Base-by-base conservation (phyloP, 2,329 filamentous ascomycete genomes). In the Colletotrichum zoysiae region DNA sequence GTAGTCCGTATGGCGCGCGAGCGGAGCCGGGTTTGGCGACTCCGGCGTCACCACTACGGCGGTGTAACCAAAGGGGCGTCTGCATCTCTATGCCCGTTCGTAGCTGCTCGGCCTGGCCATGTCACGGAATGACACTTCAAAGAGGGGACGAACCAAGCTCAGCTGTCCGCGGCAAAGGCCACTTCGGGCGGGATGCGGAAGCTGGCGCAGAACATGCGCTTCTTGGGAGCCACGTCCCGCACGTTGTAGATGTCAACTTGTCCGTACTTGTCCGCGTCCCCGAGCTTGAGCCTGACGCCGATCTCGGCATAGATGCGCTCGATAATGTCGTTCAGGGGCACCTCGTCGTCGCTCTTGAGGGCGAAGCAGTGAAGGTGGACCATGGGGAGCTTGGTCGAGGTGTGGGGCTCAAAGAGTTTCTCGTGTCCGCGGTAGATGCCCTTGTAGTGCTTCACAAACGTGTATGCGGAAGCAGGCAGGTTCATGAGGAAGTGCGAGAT, bases 401-500 rank as follows among this genome's bases (percentile, higher is more conserved):
- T 92, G 70, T 88, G 81, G 1, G 91, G 89, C 38, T 82, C 78
- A 76, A 95, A 95, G 1, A 94, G 85, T 1, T 81, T 74, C 79
- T 95, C 90, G 33, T 89, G 86, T 3, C 90, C 90, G n/a, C 88
- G 83, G 79, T 98, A 98, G 20, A 97, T 82, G 5, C 96, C 95
- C 26, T 90, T 89, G 85, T 95, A 97, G 85, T 77, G 78, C 67
- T 86, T 85, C 30, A 98, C 86, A 79, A 99, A 99, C 70, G 93
- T 91, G 72, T 96, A 91, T 1, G 96, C 95, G 1, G 91, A 93
- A 1, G 95, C 96, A 0, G 96, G 96, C 20, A 99, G 91, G 82
- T 99, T 99, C 94, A 99, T 98, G 75, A 98, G 93, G 80, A 95
- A 99, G 84, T 98, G 96, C n/a, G 91, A 88, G 79, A 98, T 93